These are phyloP conservation scores for Malus fusca DNA, from an alignment of 306 rosid genomes.

Conservation along the genomic window DNA sequence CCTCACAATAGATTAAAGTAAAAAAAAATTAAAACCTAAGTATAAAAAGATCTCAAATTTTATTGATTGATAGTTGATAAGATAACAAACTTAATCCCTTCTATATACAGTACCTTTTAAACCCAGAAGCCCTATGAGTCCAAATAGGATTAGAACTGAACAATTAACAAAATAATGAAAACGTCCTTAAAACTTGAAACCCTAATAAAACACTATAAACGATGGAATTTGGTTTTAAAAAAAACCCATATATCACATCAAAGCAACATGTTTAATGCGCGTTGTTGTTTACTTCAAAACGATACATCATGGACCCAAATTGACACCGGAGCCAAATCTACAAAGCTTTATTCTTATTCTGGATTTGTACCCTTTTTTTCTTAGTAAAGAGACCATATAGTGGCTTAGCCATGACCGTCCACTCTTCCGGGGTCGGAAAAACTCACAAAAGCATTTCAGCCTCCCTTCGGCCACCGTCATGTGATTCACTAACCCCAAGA, in stretches of 20 bases:
- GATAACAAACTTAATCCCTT: neutral
- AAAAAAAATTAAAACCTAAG: no score
- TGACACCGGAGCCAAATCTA: neutral
- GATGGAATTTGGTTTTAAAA: no score
- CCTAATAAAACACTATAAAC: neutral
- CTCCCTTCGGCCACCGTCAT: no score
- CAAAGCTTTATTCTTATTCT: no score
- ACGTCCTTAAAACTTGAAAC: neutral
- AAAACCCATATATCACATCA: neutral
- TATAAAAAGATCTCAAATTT: neutral
- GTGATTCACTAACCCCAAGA: no score
- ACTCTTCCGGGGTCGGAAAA: no score
- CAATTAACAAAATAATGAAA: neutral
- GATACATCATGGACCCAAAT: neutral
- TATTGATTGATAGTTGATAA: neutral
- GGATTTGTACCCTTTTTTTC: neutral
- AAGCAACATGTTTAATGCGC: neutral
- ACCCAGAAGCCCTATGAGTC: neutral
- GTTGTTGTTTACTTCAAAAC: neutral
- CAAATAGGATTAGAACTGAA: no score
- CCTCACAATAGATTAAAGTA: no score
- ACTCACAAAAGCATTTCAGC: no score
- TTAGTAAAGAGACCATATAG: no score
- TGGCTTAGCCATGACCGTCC: no score
- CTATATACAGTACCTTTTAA: no score